Percentiles rank a stretch among this genome's conserved stretches.
phyloP scores from a whole-genome alignment of 345 rosid genomes.

The Eucalyptus virginea region DNA sequence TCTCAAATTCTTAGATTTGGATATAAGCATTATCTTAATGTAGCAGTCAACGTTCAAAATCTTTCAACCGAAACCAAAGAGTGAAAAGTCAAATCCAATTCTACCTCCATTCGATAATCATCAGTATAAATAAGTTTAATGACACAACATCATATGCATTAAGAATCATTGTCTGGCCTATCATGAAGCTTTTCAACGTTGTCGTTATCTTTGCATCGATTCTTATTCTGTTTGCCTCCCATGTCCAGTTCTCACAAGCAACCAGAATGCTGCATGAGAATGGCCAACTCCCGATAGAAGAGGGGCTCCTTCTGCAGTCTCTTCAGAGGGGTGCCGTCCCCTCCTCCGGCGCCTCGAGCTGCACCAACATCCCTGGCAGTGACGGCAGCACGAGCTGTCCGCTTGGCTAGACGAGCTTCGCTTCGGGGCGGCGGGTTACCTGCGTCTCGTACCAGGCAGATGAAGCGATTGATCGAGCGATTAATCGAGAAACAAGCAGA shows the following conservation, averaged over 20 bases:
- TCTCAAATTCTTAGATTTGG: not conserved
- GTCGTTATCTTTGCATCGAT: not conserved
- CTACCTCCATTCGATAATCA: not conserved
- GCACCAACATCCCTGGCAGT: slow-evolving; percentile 42
- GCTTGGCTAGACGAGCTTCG: slow-evolving; percentile 20
- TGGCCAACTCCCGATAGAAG: not conserved
- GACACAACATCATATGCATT: not conserved
- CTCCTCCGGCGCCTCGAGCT: slow-evolving; percentile 34
- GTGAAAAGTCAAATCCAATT: not conserved
- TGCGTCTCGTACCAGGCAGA: not conserved
- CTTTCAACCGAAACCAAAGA: not conserved
- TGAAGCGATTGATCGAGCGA: not conserved
- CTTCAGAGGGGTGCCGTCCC: slow-evolving; percentile 27
- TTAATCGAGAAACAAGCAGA: not conserved
- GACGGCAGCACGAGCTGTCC: slow-evolving; percentile 24
- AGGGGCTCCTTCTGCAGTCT: slow-evolving; percentile 14
- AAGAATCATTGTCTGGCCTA: not conserved
- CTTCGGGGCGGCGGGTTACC: not conserved
- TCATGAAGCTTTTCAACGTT: not conserved
- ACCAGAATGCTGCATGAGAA: slow-evolving; percentile 9
- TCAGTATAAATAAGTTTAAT: not conserved
- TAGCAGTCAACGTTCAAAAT: slow-evolving; percentile 18
- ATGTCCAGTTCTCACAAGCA: not conserved
- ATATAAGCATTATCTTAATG: not conserved
- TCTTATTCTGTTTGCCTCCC: not conserved